Conservation (phyloP, 1,139 yeast genomes). For the Saccharomyces hybrid region DNA sequence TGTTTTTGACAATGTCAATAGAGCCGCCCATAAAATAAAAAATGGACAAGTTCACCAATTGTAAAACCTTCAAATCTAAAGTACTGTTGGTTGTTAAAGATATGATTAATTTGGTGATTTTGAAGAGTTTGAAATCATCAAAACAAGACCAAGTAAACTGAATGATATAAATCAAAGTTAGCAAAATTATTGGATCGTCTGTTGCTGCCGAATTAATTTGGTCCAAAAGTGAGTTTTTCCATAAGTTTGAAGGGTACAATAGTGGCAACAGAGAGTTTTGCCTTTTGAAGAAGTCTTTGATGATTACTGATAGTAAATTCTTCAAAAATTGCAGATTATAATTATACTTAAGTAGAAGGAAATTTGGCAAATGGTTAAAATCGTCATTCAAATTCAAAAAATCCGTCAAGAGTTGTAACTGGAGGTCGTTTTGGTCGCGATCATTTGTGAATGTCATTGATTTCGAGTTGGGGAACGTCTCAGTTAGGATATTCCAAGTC, state of each 20-base stretch:
- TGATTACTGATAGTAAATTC: conserved; percentile 10
- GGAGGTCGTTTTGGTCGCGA: background rate
- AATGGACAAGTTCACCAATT: conserved; percentile 19
- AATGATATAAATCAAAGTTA: conserved; percentile 20
- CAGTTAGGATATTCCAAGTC: conserved; percentile 20
- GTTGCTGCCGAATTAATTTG: conserved; percentile 2
- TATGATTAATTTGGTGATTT: conserved; percentile 22
- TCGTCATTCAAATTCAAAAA: conserved; percentile 10
- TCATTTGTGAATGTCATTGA: background rate
- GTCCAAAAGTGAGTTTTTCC: conserved; percentile 11
- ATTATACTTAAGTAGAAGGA: conserved; percentile 18
- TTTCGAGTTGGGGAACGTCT: background rate
- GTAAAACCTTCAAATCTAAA: conserved; percentile 13
- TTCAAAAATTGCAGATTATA: conserved; percentile 13
- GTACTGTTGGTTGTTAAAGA: conserved; percentile 12
- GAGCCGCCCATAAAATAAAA: conserved; percentile 25
- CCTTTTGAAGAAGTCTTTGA: conserved; percentile 16
- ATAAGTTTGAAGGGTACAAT: conserved; percentile 18
- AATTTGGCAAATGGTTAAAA: conserved; percentile 18
- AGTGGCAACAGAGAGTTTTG: conserved; percentile 26
- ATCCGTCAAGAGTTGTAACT: background rate
- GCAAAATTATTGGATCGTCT: conserved; percentile 13
- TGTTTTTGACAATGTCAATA: background rate
- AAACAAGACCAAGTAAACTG: conserved; percentile 29
- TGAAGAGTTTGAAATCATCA: conserved; percentile 23